Conservation (phyloP, 345 rosid species). For the Corymbia maculata region DNA sequence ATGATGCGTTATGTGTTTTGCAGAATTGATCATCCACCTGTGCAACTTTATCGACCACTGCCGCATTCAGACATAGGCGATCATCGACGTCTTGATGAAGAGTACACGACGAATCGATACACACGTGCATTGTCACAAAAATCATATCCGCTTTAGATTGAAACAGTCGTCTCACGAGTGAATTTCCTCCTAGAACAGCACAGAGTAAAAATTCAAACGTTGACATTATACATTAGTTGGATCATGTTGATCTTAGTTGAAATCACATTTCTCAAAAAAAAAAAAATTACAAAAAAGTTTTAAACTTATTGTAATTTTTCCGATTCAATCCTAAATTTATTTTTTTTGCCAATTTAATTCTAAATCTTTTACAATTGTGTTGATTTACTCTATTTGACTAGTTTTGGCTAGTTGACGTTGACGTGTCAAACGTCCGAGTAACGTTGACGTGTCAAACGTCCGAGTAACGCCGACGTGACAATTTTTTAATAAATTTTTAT, state of each 20-base stretch:
- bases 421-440: no score
- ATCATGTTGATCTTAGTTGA: fast-evolving
- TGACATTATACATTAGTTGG: fast-evolving
- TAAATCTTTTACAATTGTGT: no score
- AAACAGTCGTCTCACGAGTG: neutral
- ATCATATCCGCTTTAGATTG: neutral
- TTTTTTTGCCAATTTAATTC: no score
- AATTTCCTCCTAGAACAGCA: neutral
- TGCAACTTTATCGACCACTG: neutral
- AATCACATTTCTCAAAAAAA: neutral
- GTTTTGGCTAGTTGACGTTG: no score
- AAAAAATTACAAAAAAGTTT: no score
- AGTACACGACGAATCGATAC: neutral
- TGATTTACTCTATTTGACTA: no score
- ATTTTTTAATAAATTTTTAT: no score
- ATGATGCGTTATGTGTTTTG: no score
- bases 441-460: no score
- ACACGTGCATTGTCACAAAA: neutral
- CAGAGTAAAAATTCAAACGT: fast-evolving
- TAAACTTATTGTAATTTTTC: no score
- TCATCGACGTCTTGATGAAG: neutral
- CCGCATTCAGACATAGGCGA: neutral
- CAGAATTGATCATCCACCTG: neutral
- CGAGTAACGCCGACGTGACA: no score
- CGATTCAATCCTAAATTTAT: no score